Base-by-base conservation (phyloP, 2,329 filamentous ascomycete species). In the Monosporascus ibericus region DNA sequence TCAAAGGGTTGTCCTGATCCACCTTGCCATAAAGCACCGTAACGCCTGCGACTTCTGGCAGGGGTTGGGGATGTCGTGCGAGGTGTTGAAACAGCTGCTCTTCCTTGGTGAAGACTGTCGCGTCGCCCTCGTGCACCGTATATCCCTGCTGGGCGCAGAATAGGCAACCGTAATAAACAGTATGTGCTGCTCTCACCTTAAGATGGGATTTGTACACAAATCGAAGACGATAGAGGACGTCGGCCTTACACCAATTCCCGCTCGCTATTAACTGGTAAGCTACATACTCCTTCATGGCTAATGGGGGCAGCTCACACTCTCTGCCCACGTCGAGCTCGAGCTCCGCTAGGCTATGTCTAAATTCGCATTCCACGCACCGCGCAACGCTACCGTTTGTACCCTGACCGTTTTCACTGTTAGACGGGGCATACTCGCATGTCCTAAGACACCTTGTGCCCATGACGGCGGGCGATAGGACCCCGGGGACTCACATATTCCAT, bases 141-240 rank as follows among this genome's bases (percentile, higher is more conserved):
- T 63, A 52, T 1, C 65, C 66, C 3, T 62, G 50, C 22, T 70
- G 64, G 5, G 66, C 64, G 52, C 72, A 74, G 55, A 72, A 74
- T 1, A 75, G 57, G 48, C 72, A 74, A 5, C 64, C 71, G 51
- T 71, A 73, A 46, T 67, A 59, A 48, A 65, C 63, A 25, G 69
- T 65, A 36, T 63, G 58, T 36, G 68, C 60, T 17, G 60, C 60
- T 5, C 54, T 59, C 14, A 63, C 65, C n/a, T 62, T 51, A 3
- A 75, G 54, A 50, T 75, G 73, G 15, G 70, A 73, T 50, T 75
- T 75, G 60, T 70, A 73, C 11, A 75, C 64, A 25, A 75, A 66
- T 0, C 72, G 68, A 15, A 72, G 62, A 5, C 72, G 72, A 58
- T 71, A 75, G 1, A 64, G 60, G 5, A 71, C 61, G 3, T 70